These are phyloP conservation scores for Ceratobasidium sp. DNA, from an alignment of 1,284 basidiomycete genomes.

Conservation along the genomic window DNA sequence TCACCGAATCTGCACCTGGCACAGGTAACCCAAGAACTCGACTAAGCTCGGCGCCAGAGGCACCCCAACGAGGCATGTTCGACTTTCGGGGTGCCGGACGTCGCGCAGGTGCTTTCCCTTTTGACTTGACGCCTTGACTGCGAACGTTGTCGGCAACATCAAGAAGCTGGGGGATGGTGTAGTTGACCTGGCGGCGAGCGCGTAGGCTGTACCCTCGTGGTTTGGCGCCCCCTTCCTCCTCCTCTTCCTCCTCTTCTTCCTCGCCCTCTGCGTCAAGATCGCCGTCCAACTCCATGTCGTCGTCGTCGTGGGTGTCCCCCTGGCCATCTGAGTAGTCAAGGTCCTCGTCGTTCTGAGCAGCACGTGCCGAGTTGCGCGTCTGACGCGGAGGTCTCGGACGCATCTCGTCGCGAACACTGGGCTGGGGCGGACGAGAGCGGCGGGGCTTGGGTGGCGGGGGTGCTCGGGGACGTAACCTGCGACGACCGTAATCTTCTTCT, in stretches of 20 bases:
- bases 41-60: conserved; percentile 75
- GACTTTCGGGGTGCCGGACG: conserved; percentile 49
- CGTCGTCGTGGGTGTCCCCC: conserved; percentile 43
- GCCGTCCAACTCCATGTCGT: conserved; percentile 44
- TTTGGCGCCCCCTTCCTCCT: conserved; percentile 51
- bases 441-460: conserved; percentile 27
- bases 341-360: conserved; percentile 27
- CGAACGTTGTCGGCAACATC: conserved; percentile 62
- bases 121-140: conserved; percentile 50
- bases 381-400: conserved; percentile 32
- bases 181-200: conserved; percentile 72
- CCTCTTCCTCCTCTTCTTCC: conserved; percentile 61
- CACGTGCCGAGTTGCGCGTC: conserved; percentile 40
- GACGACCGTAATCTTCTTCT: conserved; percentile 42
- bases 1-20: conserved; percentile 72
- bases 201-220: conserved; percentile 67
- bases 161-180: conserved; percentile 77
- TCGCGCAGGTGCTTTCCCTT: conserved; percentile 53
- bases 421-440: conserved; percentile 25
- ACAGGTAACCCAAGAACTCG: conserved; percentile 73
- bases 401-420: conserved; percentile 39
- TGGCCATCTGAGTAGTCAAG: conserved; percentile 39
- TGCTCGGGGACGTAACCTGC: conserved; percentile 33
- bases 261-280: conserved; percentile 42
- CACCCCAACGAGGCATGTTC: conserved; percentile 75